These are phyloP conservation scores for Xylaria sp. DNA, from an alignment of 2,329 filamentous ascomycete genomes.

Conservation along the genomic window DNA sequence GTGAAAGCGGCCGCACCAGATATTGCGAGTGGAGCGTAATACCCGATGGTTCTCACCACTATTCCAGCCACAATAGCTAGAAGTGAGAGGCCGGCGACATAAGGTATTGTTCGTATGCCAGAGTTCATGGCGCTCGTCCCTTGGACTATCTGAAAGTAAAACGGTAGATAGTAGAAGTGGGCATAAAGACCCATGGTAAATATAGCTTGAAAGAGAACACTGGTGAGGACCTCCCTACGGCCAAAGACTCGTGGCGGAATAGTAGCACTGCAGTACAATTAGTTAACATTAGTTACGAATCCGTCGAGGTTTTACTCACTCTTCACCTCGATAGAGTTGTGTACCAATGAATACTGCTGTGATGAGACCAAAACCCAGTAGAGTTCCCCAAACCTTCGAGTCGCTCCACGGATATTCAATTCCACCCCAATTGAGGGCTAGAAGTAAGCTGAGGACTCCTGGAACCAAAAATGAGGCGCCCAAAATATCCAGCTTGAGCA, in stretches of 20 bases:
- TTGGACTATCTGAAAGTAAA: constrained; percentile 26
- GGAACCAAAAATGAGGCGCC: constrained; percentile 13
- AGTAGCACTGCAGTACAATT: constrained; percentile 16
- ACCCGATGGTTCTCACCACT: constrained; percentile 15
- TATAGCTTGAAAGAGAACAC: constrained; percentile 10
- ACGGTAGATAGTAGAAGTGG: constrained; percentile 26
- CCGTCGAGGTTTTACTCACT: constrained; percentile 6
- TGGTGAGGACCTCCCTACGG: constrained; percentile 12
- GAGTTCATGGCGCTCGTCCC: constrained; percentile 17
- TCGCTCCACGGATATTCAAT: constrained; percentile 21
- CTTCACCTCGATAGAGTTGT: constrained; percentile 19
- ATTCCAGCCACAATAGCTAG: constrained; percentile 11
- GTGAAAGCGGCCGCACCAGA: constrained; percentile 8
- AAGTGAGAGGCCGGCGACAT: constrained; percentile 15
- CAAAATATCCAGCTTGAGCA: constrained; percentile 17
- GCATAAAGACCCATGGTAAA: constrained; percentile 15
- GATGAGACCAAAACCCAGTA: constrained; percentile 19
- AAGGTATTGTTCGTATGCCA: constrained; percentile 23
- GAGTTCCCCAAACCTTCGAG: constrained; percentile 20
- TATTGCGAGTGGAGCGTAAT: constrained; percentile 12
- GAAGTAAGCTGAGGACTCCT: constrained; percentile 12
- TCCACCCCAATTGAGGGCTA: constrained; percentile 30
- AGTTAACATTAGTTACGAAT: neutral
- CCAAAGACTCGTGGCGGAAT: constrained; percentile 22
- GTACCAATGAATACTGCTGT: constrained; percentile 7